These are phyloP conservation scores for Capsicum rhomboideum DNA, from an alignment of 257 asterid genomes.

Conservation along the genomic window DNA sequence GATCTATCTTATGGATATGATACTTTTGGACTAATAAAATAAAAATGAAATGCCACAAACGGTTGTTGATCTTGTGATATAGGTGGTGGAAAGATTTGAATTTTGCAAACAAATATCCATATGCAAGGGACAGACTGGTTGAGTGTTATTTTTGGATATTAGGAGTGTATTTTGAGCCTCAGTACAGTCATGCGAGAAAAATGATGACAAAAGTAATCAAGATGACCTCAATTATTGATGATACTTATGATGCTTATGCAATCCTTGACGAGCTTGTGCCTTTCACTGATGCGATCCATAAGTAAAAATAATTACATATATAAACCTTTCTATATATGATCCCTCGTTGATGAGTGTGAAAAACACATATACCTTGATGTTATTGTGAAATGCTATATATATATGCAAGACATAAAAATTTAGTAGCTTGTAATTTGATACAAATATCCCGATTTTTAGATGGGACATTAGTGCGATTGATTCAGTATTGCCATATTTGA, in stretches of 20 bases:
- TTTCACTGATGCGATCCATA: slow-evolving; percentile 24
- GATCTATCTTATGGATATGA: neutral
- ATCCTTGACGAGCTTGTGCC: slow-evolving; percentile 15
- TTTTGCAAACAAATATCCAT: slow-evolving; percentile 6
- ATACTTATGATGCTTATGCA: slow-evolving; percentile 22
- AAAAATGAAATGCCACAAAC: too few species aligned
- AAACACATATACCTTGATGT: neutral
- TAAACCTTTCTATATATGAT: too few species aligned
- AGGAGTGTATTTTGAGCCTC: slow-evolving; percentile 29
- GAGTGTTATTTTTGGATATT: slow-evolving; percentile 25
- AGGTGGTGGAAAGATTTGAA: slow-evolving; percentile 22
- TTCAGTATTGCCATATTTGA: neutral
- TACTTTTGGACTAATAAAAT: too few species aligned
- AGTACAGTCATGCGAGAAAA: slow-evolving; percentile 15
- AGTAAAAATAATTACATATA: slow-evolving; percentile 7
- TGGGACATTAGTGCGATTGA: neutral
- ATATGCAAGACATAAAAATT: too few species aligned
- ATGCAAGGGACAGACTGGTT: slow-evolving; percentile 30
- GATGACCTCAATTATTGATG: slow-evolving; percentile 16
- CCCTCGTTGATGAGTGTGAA: neutral
- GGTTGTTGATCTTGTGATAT: too few species aligned
- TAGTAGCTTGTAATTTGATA: neutral
- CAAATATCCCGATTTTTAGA: neutral
- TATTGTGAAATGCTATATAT: neutral
- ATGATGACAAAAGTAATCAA: neutral